These are phyloP conservation scores for Claviceps digitariae DNA, from an alignment of 2,329 filamentous ascomycete species.

Conservation along the genomic window DNA sequence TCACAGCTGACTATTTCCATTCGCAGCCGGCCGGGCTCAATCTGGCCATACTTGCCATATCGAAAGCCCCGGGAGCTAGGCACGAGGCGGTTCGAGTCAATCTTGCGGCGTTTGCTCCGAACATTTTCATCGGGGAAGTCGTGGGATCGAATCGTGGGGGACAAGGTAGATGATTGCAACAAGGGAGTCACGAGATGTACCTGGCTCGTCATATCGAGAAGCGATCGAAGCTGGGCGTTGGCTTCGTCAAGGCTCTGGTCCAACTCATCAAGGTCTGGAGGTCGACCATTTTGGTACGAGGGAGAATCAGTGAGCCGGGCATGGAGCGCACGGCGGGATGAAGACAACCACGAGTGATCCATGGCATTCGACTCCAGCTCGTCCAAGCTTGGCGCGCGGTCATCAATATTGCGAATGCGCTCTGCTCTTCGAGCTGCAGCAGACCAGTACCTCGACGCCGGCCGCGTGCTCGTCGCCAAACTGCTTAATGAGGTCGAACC, in stretches of 20 bases:
- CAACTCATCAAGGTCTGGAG: conserved; percentile 22
- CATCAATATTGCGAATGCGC: conserved; percentile 22
- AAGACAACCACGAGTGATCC: conserved; percentile 15
- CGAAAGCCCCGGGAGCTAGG: conserved; percentile 45
- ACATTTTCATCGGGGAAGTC: conserved; percentile 35
- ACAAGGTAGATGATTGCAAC: conserved; percentile 18
- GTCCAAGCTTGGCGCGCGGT: conserved; percentile 13
- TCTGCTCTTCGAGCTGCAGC: conserved; percentile 20
- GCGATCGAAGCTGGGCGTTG: conserved; percentile 28
- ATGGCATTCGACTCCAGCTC: conserved; percentile 14
- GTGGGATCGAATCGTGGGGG: conserved; percentile 21
- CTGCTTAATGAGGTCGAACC: background rate
- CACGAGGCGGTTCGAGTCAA: conserved; percentile 47
- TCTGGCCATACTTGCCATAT: conserved; percentile 80
- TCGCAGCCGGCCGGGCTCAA: conserved; percentile 64
- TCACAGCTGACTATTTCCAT: conserved; percentile 90
- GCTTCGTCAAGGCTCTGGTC: conserved; percentile 27
- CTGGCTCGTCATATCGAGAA: conserved; percentile 27
- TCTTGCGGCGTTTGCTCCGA: conserved; percentile 53
- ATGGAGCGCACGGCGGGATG: conserved; percentile 13
- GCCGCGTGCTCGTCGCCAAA: background rate
- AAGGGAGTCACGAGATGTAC: conserved; percentile 15
- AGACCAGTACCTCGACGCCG: conserved; percentile 12
- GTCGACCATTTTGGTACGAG: conserved; percentile 4
- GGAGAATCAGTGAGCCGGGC: conserved; percentile 12